These are phyloP conservation scores for Bipolaris victoriae DNA, from an alignment of 2,329 filamentous ascomycete species.

Conservation along the genomic window DNA sequence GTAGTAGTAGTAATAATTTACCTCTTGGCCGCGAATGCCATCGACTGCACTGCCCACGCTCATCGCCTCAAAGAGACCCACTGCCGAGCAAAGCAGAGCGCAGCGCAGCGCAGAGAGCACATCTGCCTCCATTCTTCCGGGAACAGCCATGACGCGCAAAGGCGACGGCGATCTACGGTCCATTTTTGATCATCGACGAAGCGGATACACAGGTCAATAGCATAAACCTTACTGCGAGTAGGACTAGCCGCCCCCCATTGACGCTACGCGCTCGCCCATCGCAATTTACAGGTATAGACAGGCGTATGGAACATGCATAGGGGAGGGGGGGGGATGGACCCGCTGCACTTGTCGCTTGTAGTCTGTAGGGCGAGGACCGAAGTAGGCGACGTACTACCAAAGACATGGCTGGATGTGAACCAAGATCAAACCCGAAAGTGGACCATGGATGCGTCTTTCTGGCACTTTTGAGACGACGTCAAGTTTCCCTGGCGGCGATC, in stretches of 20 bases:
- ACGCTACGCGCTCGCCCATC: conserved; percentile 5
- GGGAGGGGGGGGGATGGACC: background rate
- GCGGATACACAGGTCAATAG: background rate
- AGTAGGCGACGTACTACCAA: conserved; percentile 24
- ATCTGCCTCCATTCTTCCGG: background rate
- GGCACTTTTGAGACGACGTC: conserved; percentile 28
- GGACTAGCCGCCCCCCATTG: background rate
- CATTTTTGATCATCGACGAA: background rate
- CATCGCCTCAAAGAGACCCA: conserved; percentile 9
- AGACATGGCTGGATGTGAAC: conserved; percentile 30
- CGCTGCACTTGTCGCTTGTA: conserved; percentile 12
- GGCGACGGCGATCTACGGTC: background rate
- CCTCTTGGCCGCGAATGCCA: background rate
- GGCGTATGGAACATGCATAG: conserved; percentile 9
- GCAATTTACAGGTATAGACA: conserved; percentile 4
- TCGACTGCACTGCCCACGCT: conserved; percentile 12
- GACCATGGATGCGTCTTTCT: conserved; percentile 20
- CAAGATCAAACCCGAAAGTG: conserved; percentile 30
- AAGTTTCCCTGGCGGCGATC: conserved; percentile 11
- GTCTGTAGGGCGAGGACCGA: conserved; percentile 11
- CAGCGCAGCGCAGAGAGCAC: background rate
- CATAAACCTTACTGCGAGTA: background rate
- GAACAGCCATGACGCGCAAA: background rate
- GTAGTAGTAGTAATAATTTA: background rate
- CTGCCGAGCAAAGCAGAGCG: conserved; percentile 3